Percentiles rank a stretch among this genome's conserved stretches.
Evolutionary conservation across 306 rosid genomes (phyloP).

Genomic region (Prinsepia uniflora): DNA sequence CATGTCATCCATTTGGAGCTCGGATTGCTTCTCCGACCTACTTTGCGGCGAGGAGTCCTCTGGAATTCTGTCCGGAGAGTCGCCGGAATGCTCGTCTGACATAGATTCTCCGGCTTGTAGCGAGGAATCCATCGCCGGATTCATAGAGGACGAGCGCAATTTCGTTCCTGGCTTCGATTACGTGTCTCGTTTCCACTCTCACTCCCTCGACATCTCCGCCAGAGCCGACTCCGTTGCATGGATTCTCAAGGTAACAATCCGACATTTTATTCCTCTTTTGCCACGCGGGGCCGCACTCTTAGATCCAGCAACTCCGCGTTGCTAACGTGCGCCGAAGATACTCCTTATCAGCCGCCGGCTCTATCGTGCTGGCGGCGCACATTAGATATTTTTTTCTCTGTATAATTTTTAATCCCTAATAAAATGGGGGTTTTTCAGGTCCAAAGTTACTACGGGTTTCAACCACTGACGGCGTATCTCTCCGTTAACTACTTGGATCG

Average conservation of each 20-base stretch:
- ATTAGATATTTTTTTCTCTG: not conserved
- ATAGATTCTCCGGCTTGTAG: conserved; percentile 38
- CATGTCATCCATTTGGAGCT: conserved; percentile 59
- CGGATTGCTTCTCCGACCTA: conserved; percentile 57
- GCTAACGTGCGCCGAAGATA: not conserved
- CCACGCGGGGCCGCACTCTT: not conserved
- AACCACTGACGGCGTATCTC: conserved; percentile 91
- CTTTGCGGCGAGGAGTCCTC: conserved; percentile 75
- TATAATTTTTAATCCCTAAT: not conserved
- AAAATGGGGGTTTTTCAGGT: conserved; percentile 40
- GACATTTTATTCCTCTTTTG: not conserved
- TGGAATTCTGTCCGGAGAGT: conserved; percentile 54
- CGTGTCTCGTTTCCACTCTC: conserved; percentile 55
- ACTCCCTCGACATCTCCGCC: conserved; percentile 59
- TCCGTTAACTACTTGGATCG: conserved; percentile 96
- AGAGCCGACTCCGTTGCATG: conserved; percentile 86
- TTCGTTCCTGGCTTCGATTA: conserved; percentile 79
- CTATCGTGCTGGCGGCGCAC: conserved; percentile 4
- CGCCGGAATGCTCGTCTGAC: conserved; percentile 60
- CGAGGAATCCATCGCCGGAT: conserved; percentile 71
- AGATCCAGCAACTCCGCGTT: not conserved
- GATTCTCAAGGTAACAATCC: conserved; percentile 78
- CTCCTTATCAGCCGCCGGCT: conserved; percentile 7
- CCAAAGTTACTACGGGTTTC: conserved; percentile 62
- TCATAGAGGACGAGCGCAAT: conserved; percentile 73